Conservation (phyloP, 1,284 basidiomycete species). For the Marasmius fiardii region DNA sequence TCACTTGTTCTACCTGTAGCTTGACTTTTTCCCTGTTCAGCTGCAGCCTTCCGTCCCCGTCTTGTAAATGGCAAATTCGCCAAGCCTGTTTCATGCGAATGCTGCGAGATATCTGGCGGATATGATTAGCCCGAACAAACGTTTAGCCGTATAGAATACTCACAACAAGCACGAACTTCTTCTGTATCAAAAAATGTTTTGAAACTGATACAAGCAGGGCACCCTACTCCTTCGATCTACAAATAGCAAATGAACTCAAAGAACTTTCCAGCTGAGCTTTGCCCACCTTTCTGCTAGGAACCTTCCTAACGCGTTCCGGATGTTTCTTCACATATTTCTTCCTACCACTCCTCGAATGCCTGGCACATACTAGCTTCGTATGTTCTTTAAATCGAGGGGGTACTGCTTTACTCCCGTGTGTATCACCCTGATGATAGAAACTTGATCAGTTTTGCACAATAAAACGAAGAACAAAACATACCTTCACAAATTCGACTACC, state of each 20-base stretch:
- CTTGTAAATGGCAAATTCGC: conserved; percentile 77
- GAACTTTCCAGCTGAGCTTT: background rate
- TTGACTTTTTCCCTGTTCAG: conserved; percentile 48
- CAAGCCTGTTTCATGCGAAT: conserved; percentile 72
- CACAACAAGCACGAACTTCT: conserved; percentile 75
- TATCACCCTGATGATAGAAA: conserved; percentile 49
- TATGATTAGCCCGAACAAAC: conserved; percentile 4
- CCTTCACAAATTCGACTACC: conserved; percentile 80
- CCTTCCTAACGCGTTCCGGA: conserved; percentile 74
- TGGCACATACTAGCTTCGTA: conserved; percentile 77
- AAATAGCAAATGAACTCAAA: background rate
- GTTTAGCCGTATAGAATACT: conserved; percentile 25
- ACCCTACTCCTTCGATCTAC: conserved; percentile 75
- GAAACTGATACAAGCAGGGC: conserved; percentile 76
- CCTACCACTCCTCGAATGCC: conserved; percentile 73
- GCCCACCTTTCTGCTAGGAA: conserved; percentile 75
- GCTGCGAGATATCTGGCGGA: conserved; percentile 60
- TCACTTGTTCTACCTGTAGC: conserved; percentile 27
- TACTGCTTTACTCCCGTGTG: conserved; percentile 76
- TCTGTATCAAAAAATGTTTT: conserved; percentile 80
- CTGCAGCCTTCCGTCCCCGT: conserved; percentile 61
- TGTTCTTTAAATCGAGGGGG: conserved; percentile 83
- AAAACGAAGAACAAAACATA: conserved; percentile 18
- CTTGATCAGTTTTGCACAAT: no score
- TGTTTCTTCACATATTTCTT: conserved; percentile 85